phyloP scores from a whole-genome alignment of 306 rosid genomes.

The Cicer arietinum region DNA sequence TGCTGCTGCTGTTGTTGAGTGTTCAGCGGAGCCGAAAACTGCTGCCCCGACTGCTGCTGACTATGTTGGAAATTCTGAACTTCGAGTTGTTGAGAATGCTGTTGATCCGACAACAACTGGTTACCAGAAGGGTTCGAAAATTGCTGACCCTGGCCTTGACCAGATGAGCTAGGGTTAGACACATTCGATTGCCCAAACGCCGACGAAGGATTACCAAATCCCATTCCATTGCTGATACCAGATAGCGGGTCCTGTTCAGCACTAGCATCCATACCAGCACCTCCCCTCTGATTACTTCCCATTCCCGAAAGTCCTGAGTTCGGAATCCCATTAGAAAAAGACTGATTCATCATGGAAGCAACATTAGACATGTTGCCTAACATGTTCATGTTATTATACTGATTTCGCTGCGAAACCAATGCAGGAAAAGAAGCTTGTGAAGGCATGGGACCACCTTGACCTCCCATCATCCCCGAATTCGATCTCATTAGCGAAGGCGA shows the following conservation, averaged over 20 bases:
- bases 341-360: constrained; percentile 75
- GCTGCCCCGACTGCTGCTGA: constrained; percentile 85
- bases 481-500: constrained; percentile 81
- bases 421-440: constrained; percentile 76
- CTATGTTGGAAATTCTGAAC: constrained; percentile 73
- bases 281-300: constrained; percentile 68
- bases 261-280: constrained; percentile 60
- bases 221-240: constrained; percentile 76
- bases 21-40: constrained; percentile 67
- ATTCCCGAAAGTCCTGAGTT: constrained; percentile 75
- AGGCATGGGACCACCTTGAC: constrained; percentile 76
- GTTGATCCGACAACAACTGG: constrained; percentile 81
- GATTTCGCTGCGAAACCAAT: constrained; percentile 71
- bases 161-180: constrained; percentile 73
- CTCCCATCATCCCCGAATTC: constrained; percentile 84
- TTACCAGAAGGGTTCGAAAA: constrained; percentile 69
- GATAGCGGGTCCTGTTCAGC: constrained; percentile 79
- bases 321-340: constrained; percentile 78
- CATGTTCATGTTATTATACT: constrained; percentile 75
- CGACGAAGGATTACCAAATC: constrained; percentile 62
- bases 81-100: constrained; percentile 80
- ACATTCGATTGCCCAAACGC: constrained; percentile 67
- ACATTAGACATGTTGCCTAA: constrained; percentile 78
- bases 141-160: constrained; percentile 84
- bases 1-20: constrained; percentile 69